Evolutionary conservation across 2,329 filamentous ascomycete genomes (phyloP).

Genomic region (Penicillium crustosum): DNA sequence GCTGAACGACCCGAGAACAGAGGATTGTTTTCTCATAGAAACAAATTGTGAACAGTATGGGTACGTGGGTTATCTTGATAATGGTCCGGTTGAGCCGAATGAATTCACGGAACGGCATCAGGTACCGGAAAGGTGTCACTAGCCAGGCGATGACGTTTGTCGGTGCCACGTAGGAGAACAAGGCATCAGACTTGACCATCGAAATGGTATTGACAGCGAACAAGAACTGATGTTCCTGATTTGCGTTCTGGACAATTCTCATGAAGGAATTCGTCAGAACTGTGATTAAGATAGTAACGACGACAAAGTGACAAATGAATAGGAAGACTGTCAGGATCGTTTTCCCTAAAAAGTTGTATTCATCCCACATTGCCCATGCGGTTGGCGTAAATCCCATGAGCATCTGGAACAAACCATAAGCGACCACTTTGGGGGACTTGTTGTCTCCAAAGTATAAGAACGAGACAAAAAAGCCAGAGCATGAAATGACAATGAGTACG

Average conservation of each 20-base stretch:
- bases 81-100: conserved; percentile 84
- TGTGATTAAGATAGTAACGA: conserved; percentile 90
- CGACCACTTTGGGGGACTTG: conserved; percentile 70
- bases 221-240: conserved; percentile 86
- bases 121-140: conserved; percentile 76
- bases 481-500: conserved; percentile 78
- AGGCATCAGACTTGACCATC: conserved; percentile 95
- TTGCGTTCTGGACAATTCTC: conserved; percentile 88
- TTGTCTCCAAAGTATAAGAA: conserved; percentile 76
- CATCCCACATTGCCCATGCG: conserved; percentile 86
- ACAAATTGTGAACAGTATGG: conserved; percentile 82
- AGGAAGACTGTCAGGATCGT: conserved; percentile 76
- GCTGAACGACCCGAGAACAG: conserved; percentile 72
- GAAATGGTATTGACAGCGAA: conserved; percentile 97
- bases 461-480: conserved; percentile 93
- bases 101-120: conserved; percentile 76
- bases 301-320: conserved; percentile 91
- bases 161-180: conserved; percentile 91
- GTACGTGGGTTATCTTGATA: conserved; percentile 89
- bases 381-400: conserved; percentile 95
- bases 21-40: conserved; percentile 81
- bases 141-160: conserved; percentile 91
- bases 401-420: conserved; percentile 89
- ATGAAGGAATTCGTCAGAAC: conserved; percentile 97
- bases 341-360: conserved; percentile 76